These are phyloP conservation scores for Amanita muscaria DNA, from an alignment of 768 basidiomycete species.

Conservation along the genomic window DNA sequence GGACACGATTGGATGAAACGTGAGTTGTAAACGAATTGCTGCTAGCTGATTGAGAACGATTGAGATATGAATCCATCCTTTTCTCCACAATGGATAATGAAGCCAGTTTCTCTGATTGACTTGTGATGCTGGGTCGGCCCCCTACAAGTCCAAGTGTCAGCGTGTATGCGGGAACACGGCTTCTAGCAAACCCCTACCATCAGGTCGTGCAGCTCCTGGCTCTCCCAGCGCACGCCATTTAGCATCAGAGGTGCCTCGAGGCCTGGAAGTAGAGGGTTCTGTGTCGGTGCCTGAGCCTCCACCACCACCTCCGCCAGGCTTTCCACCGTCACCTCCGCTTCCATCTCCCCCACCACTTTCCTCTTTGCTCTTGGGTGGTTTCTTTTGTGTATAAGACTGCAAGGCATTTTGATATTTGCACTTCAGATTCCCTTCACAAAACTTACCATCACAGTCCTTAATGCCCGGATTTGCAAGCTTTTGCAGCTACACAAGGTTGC, in stretches of 20 bases:
- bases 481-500: constrained; percentile 86
- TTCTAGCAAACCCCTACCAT: constrained; percentile 7
- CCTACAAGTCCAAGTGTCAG: background rate
- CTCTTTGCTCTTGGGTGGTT: constrained; percentile 55
- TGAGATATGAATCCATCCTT: background rate
- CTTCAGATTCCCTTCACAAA: constrained; percentile 1
- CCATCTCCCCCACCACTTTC: constrained; percentile 41
- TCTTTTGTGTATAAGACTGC: constrained; percentile 74
- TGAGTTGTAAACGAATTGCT: constrained; percentile 1
- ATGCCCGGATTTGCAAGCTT: constrained; percentile 83
- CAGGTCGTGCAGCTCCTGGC: constrained; percentile 4
- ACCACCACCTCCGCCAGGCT: constrained; percentile 30
- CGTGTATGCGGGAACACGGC: background rate
- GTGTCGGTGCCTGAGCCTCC: constrained; percentile 24
- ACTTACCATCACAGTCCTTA: constrained; percentile 78
- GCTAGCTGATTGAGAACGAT: background rate
- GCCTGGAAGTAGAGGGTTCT: constrained; percentile 36
- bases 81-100: background rate
- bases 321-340: constrained; percentile 28
- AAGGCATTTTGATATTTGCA: constrained; percentile 9
- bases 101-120: background rate
- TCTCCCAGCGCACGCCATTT: constrained; percentile 34
- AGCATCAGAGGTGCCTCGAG: constrained; percentile 72
- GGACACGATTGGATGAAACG: background rate
- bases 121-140: background rate